Evolutionary conservation across 2,329 filamentous ascomycete species (phyloP).

Genomic region (Massarina eburnea): DNA sequence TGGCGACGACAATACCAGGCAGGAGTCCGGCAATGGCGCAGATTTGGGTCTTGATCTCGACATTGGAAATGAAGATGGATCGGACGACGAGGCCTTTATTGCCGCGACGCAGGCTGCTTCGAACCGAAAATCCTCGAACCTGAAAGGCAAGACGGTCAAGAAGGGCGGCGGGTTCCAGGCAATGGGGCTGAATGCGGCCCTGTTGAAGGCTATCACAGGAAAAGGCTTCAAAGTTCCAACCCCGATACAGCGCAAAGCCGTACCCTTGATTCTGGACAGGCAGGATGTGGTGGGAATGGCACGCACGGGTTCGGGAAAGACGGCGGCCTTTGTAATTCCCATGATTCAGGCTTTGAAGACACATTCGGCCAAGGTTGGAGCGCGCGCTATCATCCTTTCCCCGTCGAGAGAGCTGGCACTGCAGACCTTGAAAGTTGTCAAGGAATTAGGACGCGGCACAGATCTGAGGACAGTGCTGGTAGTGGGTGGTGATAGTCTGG

Average conservation of each 20-base stretch:
- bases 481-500: constrained; percentile 91
- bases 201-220: constrained; percentile 86
- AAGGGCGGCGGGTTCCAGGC: constrained; percentile 96
- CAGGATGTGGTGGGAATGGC: constrained; percentile 99
- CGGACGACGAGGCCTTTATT: constrained; percentile 83
- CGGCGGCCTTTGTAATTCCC: constrained; percentile 94
- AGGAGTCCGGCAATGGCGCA: constrained; percentile 40
- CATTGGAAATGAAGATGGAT: constrained; percentile 58
- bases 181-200: constrained; percentile 81
- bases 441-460: constrained; percentile 87
- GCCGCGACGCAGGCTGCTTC: constrained; percentile 82
- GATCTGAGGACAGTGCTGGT: constrained; percentile 88
- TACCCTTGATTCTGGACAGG: constrained; percentile 83
- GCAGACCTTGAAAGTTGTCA: constrained; percentile 94
- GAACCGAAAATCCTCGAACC: constrained; percentile 79
- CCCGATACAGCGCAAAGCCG: constrained; percentile 95
- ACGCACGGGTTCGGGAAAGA: constrained; percentile 97
- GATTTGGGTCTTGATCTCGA: constrained; percentile 39
- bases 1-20: constrained; percentile 56
- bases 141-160: constrained; percentile 84
- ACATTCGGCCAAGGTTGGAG: constrained; percentile 84
- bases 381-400: constrained; percentile 83
- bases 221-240: constrained; percentile 97
- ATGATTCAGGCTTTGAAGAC: constrained; percentile 93
- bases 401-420: constrained; percentile 92